Percentiles rank a stretch among this genome's conserved stretches.
These are phyloP conservation scores for Phytophthora pistaciae DNA, from an alignment of 352 stramenopile species.

Conservation along the genomic window DNA sequence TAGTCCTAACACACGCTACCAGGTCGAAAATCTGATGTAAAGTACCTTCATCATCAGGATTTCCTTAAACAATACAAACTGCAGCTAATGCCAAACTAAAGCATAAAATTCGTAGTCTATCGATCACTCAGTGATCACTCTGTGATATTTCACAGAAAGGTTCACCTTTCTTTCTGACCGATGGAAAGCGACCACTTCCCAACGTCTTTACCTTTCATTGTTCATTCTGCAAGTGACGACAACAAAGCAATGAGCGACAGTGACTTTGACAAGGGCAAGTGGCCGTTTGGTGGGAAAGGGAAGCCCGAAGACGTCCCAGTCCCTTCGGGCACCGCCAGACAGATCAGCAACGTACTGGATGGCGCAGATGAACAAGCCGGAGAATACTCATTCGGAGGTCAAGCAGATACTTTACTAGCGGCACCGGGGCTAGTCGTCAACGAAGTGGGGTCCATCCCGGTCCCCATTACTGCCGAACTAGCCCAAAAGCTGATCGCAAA, in stretches of 20 bases:
- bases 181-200: neutral
- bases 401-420: neutral
- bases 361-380: neutral
- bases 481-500: conserved; percentile 8
- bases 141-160: neutral
- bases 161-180: neutral
- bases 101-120: too few relatives aligned
- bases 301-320: neutral
- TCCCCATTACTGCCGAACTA: conserved; percentile 6
- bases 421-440: conserved; percentile 9
- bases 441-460: conserved; percentile 9
- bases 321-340: neutral
- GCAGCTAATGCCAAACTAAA: too few relatives aligned
- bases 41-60: too few relatives aligned
- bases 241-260: neutral
- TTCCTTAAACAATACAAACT: too few relatives aligned
- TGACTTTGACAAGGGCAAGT: neutral
- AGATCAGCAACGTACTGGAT: conserved; percentile 19
- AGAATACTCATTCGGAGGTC: conserved; percentile 16
- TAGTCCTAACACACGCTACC: too few relatives aligned
- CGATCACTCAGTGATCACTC: too few relatives aligned
- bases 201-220: neutral
- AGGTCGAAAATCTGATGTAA: too few relatives aligned
- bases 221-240: neutral
- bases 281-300: conserved; percentile 9